Percentiles rank a stretch among this genome's conserved stretches.
phyloP scores from a whole-genome alignment of 331 rosid species.

The Malus hybrid region DNA sequence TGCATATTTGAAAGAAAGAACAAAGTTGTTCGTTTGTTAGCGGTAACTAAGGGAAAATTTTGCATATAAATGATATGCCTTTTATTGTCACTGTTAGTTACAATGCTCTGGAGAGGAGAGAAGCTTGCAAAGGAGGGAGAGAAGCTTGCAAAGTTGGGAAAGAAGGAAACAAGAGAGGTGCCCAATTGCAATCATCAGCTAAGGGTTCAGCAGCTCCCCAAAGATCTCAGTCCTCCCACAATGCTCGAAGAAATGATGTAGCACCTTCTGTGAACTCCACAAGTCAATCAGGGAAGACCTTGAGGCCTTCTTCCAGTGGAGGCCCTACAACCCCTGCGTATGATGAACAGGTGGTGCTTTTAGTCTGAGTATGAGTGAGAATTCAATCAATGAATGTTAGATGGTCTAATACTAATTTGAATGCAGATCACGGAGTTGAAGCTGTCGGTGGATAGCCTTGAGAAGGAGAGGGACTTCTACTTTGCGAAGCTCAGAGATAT shows the following conservation, averaged over 20 bases:
- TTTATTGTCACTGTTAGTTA: slow-evolving; percentile 36
- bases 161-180: slow-evolving; percentile 60
- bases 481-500: slow-evolving; percentile 82
- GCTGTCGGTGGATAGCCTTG: slow-evolving; percentile 85
- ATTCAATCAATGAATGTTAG: background rate
- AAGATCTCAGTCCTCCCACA: slow-evolving; percentile 57
- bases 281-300: slow-evolving; percentile 41
- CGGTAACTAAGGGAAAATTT: background rate
- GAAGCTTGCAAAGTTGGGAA: slow-evolving; percentile 81
- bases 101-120: slow-evolving; percentile 83
- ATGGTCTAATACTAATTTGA: background rate
- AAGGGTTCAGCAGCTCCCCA: slow-evolving; percentile 50
- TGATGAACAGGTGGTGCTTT: slow-evolving; percentile 61
- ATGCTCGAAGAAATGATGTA: slow-evolving; percentile 59
- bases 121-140: slow-evolving; percentile 72
- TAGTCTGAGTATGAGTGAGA: background rate
- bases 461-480: slow-evolving; percentile 93
- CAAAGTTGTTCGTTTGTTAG: too few relatives aligned
- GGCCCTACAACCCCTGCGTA: slow-evolving; percentile 35
- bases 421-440: slow-evolving; percentile 87
- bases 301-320: slow-evolving; percentile 40
- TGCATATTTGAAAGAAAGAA: too few relatives aligned
- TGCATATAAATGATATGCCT: background rate
- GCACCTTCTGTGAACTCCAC: slow-evolving; percentile 27
- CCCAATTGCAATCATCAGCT: slow-evolving; percentile 50